A percentile compares a stretch with the other conserved stretches of the same genome.
phyloP scores from a whole-genome alignment of 495 filamentous ascomycete genomes.

The Penicillium manginii region DNA sequence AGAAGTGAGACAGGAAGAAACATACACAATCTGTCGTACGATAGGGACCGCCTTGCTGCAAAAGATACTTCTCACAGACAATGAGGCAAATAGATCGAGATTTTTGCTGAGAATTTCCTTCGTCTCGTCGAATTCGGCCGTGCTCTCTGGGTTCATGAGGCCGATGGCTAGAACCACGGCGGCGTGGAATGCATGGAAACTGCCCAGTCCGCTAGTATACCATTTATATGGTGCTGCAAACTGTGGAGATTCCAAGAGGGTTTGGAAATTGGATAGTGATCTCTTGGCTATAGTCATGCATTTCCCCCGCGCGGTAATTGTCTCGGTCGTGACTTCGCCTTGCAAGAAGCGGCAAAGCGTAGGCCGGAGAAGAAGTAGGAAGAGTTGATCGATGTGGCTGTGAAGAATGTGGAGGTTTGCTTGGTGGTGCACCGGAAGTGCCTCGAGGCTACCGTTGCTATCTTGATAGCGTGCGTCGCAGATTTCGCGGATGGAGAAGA shows the following conservation, averaged over 20 bases:
- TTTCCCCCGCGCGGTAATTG: slow-evolving; percentile 40
- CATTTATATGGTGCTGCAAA: slow-evolving; percentile 47
- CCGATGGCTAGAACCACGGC: slow-evolving; percentile 38
- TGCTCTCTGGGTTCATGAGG: slow-evolving; percentile 37
- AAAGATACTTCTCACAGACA: slow-evolving; percentile 44
- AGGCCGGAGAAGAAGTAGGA: slow-evolving; percentile 50
- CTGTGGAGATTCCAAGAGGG: slow-evolving; percentile 36
- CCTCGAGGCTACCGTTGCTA: slow-evolving; percentile 29
- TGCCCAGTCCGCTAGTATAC: slow-evolving; percentile 50
- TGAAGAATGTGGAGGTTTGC: slow-evolving; percentile 52
- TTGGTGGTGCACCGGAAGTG: slow-evolving; percentile 41
- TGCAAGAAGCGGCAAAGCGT: slow-evolving; percentile 44
- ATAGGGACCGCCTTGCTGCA: slow-evolving; percentile 48
- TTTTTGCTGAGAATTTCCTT: slow-evolving; percentile 36
- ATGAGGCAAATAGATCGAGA: slow-evolving; percentile 42
- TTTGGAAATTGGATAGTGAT: slow-evolving; percentile 44
- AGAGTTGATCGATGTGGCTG: slow-evolving; percentile 51
- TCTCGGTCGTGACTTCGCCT: slow-evolving; percentile 46
- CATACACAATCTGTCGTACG: slow-evolving; percentile 44
- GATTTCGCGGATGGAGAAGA: slow-evolving; percentile 40
- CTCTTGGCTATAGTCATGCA: slow-evolving; percentile 49
- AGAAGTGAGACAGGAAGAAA: background rate
- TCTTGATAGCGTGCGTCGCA: slow-evolving; percentile 42
- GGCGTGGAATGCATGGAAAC: slow-evolving; percentile 47
- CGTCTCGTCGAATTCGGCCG: slow-evolving; percentile 37